These are phyloP conservation scores for Articulospora tetracladia DNA, from an alignment of 495 filamentous ascomycete genomes.

Conservation along the genomic window DNA sequence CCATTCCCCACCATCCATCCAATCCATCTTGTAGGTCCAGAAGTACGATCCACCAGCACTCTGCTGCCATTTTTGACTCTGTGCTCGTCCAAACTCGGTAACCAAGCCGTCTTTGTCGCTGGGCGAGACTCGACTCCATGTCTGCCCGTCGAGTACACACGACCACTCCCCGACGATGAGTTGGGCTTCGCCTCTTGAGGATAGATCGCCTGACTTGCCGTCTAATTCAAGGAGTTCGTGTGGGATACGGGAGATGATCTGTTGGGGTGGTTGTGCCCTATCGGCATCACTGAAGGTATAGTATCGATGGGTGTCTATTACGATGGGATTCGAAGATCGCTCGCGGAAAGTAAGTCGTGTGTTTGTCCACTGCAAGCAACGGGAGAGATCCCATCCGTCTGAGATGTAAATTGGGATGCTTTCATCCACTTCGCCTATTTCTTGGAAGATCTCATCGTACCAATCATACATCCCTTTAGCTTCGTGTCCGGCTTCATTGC, in stretches of 20 bases:
- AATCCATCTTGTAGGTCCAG: slow-evolving; percentile 53
- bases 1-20: slow-evolving; percentile 53
- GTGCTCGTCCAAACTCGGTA: slow-evolving; percentile 40
- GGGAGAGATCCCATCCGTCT: slow-evolving; percentile 46
- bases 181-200: slow-evolving; percentile 40
- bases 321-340: slow-evolving; percentile 33
- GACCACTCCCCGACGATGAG: slow-evolving; percentile 52
- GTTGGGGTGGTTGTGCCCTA: slow-evolving; percentile 37
- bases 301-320: slow-evolving; percentile 54
- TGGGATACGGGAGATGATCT: slow-evolving; percentile 39
- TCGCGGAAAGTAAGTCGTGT: slow-evolving; percentile 3
- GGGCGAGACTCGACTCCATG: slow-evolving; percentile 35
- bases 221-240: slow-evolving; percentile 34
- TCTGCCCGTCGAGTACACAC: slow-evolving; percentile 41
- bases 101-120: slow-evolving; percentile 30
- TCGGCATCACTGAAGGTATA: slow-evolving; percentile 46
- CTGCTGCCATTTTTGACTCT: slow-evolving; percentile 38
- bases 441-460: slow-evolving; percentile 44
- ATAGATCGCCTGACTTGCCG: slow-evolving; percentile 36
- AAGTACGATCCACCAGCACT: slow-evolving; percentile 45
- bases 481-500: slow-evolving; percentile 45
- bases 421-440: slow-evolving; percentile 37
- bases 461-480: slow-evolving; percentile 46
- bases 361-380: slow-evolving; percentile 35
- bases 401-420: slow-evolving; percentile 50